Conservation (phyloP, 441 rosid species). For the Brassica balearica region DNA sequence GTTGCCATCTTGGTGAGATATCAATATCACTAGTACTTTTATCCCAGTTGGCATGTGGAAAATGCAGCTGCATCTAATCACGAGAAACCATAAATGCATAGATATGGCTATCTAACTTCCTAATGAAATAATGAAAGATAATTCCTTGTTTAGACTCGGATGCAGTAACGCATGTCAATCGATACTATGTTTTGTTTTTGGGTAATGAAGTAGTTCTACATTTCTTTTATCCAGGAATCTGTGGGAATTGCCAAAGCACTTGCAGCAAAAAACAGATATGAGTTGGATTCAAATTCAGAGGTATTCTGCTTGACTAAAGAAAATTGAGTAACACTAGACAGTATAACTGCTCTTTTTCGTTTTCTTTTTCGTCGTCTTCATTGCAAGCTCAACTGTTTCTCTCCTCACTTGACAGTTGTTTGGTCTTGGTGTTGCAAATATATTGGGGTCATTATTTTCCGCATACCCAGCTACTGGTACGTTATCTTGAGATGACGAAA, state of each 20-base stretch:
- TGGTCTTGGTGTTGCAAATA: slow-evolving; percentile 92
- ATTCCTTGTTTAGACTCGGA: slow-evolving; percentile 7
- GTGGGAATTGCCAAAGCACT: slow-evolving; percentile 97
- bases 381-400: slow-evolving; percentile 16
- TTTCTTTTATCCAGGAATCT: slow-evolving; percentile 66
- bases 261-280: slow-evolving; percentile 94
- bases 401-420: slow-evolving; percentile 63
- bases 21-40: neutral
- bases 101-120: slow-evolving; percentile 14
- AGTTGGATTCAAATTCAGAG: slow-evolving; percentile 94
- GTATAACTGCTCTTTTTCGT: slow-evolving; percentile 4
- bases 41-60: neutral
- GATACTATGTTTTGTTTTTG: slow-evolving; percentile 1
- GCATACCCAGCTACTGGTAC: slow-evolving; percentile 92
- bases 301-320: slow-evolving; percentile 38
- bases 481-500: slow-evolving; percentile 36
- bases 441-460: slow-evolving; percentile 84
- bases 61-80: slow-evolving; percentile 1
- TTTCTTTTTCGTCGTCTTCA: slow-evolving; percentile 13
- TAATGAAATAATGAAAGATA: neutral
- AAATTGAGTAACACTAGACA: neutral
- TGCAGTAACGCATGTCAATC: neutral
- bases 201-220: neutral
- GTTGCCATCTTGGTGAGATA: slow-evolving; percentile 94
- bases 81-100: too few relatives aligned